A percentile compares a stretch with the other conserved stretches of the same genome.
phyloP scores from a whole-genome alignment of 352 stramenopile species.

The Globisporangium abappressorium region DNA sequence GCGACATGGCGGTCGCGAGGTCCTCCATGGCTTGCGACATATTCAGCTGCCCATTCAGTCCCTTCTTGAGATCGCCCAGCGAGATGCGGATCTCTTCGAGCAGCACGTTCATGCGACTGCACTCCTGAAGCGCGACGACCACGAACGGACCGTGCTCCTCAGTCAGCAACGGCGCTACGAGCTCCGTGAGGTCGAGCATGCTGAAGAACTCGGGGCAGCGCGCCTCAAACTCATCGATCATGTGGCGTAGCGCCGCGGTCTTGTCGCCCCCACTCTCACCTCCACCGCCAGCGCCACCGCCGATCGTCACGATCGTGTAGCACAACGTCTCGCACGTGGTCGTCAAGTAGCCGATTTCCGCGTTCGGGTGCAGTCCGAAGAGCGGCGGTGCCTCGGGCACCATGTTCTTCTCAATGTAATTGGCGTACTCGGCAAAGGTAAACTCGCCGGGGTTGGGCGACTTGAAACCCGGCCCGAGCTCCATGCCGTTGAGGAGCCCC shows the following conservation, averaged over 20 bases:
- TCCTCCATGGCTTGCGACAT: conserved; percentile 95
- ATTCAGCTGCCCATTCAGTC: conserved; percentile 94
- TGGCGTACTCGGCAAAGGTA: conserved; percentile 80
- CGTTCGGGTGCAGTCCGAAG: conserved; percentile 94
- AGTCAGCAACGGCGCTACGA: conserved; percentile 84
- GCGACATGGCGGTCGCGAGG: conserved; percentile 85
- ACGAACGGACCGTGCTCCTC: conserved; percentile 92
- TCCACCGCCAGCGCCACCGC: conserved; percentile 59
- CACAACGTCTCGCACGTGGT: conserved; percentile 91
- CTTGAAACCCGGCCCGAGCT: conserved; percentile 94
- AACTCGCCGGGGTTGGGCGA: conserved; percentile 85
- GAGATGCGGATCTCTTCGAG: conserved; percentile 90
- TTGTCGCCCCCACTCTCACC: conserved; percentile 71
- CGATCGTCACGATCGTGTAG: conserved; percentile 92
- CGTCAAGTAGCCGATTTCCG: conserved; percentile 95
- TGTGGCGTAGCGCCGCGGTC: conserved; percentile 67
- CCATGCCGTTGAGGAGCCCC: conserved; percentile 85
- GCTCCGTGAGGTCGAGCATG: conserved; percentile 90
- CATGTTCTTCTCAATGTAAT: conserved; percentile 94
- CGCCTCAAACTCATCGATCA: conserved; percentile 90
- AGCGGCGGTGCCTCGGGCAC: conserved; percentile 89
- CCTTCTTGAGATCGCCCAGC: conserved; percentile 93
- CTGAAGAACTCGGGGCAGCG: conserved; percentile 90
- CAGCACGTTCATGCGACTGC: conserved; percentile 93
- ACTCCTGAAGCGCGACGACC: conserved; percentile 94